Base-by-base conservation (phyloP, 2,329 filamentous ascomycete genomes). In the Plenodomus lindquistii region DNA sequence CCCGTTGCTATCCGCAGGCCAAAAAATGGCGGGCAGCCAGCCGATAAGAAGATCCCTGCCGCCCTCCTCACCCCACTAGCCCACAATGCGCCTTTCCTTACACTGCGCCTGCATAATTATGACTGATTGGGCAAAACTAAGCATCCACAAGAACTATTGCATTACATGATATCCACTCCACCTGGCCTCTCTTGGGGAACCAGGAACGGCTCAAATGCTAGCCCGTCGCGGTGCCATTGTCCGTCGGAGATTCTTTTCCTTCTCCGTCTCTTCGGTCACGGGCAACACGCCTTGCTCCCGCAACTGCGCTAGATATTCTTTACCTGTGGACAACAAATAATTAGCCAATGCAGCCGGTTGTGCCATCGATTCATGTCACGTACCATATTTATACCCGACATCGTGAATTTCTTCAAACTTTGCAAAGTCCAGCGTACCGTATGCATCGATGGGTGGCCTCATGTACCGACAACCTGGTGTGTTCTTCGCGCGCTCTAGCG, bases 381-480 rank as follows among this genome's bases (percentile, higher is more conserved):
- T 46, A 47, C 52, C 94, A 66, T 86, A 99, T 45, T 83, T 81
- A 73, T 96, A 96, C 1, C 94, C 95, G 10, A 97, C 81, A 59
- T 88, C 81, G 66, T 95, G 96, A 44, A 99, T 93, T 79, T 99
- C 95, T 65, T 97, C 93, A 72, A 99, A 99, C 72, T 96, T 97
- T 53, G 86, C 89, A 77, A 99, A 99, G 49, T 99, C 94, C 22
- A 99, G 77, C 1, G 94, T 99, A 4, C 92, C 94, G 62, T 96
- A 99, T 1, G 84, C 81, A 66, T 97, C 94, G 54, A 99, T 88
- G 0, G 94, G 94, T 4, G 95, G 95, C 1, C 94, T 84, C 90
- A 99, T 96, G 72, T 99, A 99, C 43, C 96, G 80, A 72, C 93
- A 97, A 0, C 94, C 94, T 0, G 91, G 85, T 65, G 88, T 93